These are phyloP conservation scores for Aegilops sharonensis DNA, from an alignment of 176 grass and related monocot genomes.

Conservation along the genomic window DNA sequence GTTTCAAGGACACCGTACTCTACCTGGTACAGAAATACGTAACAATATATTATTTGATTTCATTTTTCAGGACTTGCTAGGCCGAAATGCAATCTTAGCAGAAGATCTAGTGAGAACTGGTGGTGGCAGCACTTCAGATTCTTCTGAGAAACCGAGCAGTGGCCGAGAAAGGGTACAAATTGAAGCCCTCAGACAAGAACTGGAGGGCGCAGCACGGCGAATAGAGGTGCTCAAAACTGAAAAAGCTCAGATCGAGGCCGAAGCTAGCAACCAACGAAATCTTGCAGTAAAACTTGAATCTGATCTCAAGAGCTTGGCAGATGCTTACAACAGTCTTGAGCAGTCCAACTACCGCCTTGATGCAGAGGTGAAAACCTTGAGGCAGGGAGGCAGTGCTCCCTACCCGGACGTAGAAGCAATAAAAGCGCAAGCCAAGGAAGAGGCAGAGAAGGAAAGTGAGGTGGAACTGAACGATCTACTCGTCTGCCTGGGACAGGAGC, in stretches of 20 bases:
- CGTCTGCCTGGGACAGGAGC: conserved; percentile 97
- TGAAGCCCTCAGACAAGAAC: conserved; percentile 87
- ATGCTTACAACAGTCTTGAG: conserved; percentile 94
- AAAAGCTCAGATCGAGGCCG: conserved; percentile 67
- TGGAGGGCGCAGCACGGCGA: conserved; percentile 50
- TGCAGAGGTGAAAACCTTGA: conserved; percentile 54
- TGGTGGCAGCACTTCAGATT: conserved; percentile 43
- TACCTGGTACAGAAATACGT: conserved; percentile 25
- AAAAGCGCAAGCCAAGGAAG: conserved; percentile 75
- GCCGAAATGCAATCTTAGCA: conserved; percentile 80
- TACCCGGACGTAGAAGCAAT: conserved; percentile 69
- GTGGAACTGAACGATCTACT: conserved; percentile 89
- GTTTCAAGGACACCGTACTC: conserved; percentile 13
- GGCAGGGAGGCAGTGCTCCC: conserved; percentile 48
- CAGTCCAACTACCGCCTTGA: conserved; percentile 78
- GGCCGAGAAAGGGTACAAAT: conserved; percentile 76
- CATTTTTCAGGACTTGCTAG: conserved; percentile 73
- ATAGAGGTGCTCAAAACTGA: conserved; percentile 68
- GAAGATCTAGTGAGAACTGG: conserved; percentile 85
- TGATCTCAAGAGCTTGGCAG: conserved; percentile 93
- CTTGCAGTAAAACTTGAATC: conserved; percentile 78
- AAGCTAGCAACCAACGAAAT: conserved; percentile 69
- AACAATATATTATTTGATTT: conserved; percentile 23
- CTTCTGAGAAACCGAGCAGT: conserved; percentile 53
- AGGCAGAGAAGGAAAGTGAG: conserved; percentile 82